Conservation (phyloP, 345 rosid genomes). For the Citrus inodora region DNA sequence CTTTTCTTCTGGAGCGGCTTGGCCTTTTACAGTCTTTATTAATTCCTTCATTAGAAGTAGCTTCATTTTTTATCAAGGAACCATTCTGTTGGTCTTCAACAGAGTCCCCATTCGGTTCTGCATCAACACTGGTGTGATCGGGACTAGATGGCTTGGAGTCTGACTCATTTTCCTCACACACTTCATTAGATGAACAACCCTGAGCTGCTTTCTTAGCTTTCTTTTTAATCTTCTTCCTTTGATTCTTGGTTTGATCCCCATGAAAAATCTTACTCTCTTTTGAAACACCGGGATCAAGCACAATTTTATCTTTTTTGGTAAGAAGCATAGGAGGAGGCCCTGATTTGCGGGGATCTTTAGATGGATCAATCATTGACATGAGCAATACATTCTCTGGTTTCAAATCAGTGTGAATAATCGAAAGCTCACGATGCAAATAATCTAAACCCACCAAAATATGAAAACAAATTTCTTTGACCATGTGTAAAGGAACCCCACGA, state of each 20-base stretch:
- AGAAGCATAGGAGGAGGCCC: conserved; percentile 46
- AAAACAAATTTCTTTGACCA: conserved; percentile 57
- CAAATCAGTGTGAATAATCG: conserved; percentile 71
- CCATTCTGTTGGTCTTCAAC: conserved; percentile 33
- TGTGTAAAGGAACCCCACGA: conserved; percentile 51
- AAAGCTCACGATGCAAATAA: conserved; percentile 70
- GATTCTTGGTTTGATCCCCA: conserved; percentile 55
- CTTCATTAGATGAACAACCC: conserved; percentile 48
- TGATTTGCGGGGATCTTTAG: conserved; percentile 51
- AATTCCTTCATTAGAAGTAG: conserved; percentile 24
- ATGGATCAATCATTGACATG: conserved; percentile 55
- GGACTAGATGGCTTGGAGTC: conserved; percentile 38
- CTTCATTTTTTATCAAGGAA: conserved; percentile 27
- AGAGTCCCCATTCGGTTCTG: conserved; percentile 23
- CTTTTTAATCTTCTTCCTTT: conserved; percentile 57
- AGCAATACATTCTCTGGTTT: conserved; percentile 70
- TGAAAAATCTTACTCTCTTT: conserved; percentile 14
- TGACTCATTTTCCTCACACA: conserved; percentile 28
- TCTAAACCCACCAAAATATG: conserved; percentile 60
- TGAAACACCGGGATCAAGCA: conserved; percentile 27
- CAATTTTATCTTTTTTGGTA: conserved; percentile 35
- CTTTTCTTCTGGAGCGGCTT: conserved; percentile 43
- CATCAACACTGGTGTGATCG: conserved; percentile 17
- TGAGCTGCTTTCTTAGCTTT: conserved; percentile 59
- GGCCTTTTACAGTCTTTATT: conserved; percentile 42